Conservation (phyloP, 495 filamentous ascomycete species). For the Penicillium robsamsonii region DNA sequence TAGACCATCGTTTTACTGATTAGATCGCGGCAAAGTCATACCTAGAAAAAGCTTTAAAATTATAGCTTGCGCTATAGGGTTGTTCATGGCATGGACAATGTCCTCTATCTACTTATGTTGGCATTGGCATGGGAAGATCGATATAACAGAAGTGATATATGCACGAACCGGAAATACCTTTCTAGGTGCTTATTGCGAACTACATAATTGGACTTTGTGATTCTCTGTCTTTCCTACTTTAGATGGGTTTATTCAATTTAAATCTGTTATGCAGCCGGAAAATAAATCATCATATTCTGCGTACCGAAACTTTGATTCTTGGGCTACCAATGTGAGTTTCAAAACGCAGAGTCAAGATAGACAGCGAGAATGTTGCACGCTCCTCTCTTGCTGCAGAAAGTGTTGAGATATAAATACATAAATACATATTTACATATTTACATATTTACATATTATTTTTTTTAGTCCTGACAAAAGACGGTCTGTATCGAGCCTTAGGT, state of each 20-base stretch:
- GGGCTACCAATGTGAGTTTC: no score
- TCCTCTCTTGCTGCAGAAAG: no score
- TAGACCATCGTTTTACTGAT: constrained; percentile 14
- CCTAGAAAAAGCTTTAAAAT: constrained; percentile 1
- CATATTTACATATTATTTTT: no score
- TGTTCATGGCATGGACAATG: neutral
- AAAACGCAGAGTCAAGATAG: no score
- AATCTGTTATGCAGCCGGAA: no score
- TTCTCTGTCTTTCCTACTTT: neutral
- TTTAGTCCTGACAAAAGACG: no score
- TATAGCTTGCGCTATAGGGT: neutral
- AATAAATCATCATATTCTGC: no score
- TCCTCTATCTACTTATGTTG: neutral
- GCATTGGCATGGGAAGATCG: neutral
- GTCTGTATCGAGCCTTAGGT: no score
- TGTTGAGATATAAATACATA: no score
- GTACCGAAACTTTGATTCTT: neutral
- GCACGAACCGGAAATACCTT: neutral
- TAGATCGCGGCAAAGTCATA: constrained; percentile 3
- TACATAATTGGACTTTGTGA: neutral
- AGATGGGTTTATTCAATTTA: no score
- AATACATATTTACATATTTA: no score
- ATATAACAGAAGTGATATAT: neutral
- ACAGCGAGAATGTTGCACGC: no score
- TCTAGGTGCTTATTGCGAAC: neutral